A percentile compares a stretch with the other conserved stretches of the same genome.
Evolutionary conservation across 352 stramenopile genomes (phyloP).

Genomic region (Bremia lactucae): DNA sequence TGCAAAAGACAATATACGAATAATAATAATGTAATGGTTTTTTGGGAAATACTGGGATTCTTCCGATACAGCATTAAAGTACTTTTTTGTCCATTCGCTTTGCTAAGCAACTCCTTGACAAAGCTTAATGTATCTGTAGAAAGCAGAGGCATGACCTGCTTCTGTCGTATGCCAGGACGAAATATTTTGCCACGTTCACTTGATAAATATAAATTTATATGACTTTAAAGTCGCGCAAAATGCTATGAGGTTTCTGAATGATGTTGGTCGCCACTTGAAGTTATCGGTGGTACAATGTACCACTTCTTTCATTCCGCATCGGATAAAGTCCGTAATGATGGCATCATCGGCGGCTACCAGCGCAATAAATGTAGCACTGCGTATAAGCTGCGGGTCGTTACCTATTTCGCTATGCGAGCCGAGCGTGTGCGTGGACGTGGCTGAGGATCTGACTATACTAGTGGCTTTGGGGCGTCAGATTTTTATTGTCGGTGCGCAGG

Average conservation of each 20-base stretch:
- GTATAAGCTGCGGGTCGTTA: conserved; percentile 15
- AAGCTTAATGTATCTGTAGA: too few species aligned
- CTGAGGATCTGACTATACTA: conserved; percentile 33
- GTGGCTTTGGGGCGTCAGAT: conserved; percentile 31
- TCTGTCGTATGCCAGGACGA: conserved; percentile 7
- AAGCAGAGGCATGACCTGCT: too few species aligned
- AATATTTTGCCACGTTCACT: conserved; percentile 6
- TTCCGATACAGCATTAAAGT: too few species aligned
- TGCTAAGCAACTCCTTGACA: too few species aligned
- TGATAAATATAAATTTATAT: conserved; percentile 12
- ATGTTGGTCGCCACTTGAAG: conserved; percentile 7
- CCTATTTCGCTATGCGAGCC: conserved; percentile 32
- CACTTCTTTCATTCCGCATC: not conserved
- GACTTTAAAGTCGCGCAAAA: too few species aligned
- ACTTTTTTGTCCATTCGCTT: too few species aligned
- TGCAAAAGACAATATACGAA: not conserved
- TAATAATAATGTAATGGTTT: too few species aligned
- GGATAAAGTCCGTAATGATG: conserved; percentile 4
- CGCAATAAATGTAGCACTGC: conserved; percentile 14
- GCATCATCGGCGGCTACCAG: conserved; percentile 7
- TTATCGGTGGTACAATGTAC: conserved; percentile 3
- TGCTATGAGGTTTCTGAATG: too few species aligned
- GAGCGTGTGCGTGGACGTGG: conserved; percentile 40
- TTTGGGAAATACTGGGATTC: too few species aligned
- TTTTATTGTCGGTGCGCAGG: conserved; percentile 16